These are phyloP conservation scores for Vigna mungo DNA, from an alignment of 306 rosid species.

Conservation along the genomic window DNA sequence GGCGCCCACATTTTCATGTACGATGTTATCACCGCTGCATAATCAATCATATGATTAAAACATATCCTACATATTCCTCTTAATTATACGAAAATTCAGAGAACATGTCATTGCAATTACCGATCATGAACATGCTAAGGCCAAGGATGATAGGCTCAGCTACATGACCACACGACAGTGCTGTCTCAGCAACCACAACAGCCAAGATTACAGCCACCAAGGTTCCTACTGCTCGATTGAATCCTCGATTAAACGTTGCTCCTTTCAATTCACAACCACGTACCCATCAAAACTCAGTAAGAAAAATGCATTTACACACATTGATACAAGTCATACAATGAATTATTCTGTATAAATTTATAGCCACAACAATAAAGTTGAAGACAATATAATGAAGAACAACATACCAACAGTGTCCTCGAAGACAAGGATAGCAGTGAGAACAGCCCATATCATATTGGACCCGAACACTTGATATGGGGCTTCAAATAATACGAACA, in stretches of 20 bases:
- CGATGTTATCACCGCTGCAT: constrained; percentile 65
- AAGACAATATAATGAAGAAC: too few relatives aligned
- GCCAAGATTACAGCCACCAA: constrained; percentile 75
- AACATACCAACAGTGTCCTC: constrained; percentile 82
- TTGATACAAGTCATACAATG: neutral
- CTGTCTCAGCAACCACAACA: constrained; percentile 61
- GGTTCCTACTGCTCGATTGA: constrained; percentile 75
- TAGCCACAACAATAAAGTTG: too few relatives aligned
- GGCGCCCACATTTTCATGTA: constrained; percentile 70
- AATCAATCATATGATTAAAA: neutral
- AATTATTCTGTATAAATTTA: too few relatives aligned
- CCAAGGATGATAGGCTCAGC: constrained; percentile 72
- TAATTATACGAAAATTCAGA: neutral
- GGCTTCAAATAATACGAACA: constrained; percentile 65
- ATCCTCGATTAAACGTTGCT: constrained; percentile 74
- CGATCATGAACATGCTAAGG: constrained; percentile 66
- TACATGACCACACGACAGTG: constrained; percentile 51
- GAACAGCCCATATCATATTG: constrained; percentile 78
- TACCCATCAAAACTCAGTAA: neutral
- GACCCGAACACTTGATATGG: constrained; percentile 71
- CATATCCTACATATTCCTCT: neutral
- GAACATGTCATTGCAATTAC: constrained; percentile 37
- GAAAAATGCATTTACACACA: neutral
- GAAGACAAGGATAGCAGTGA: constrained; percentile 76
- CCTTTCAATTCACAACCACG: constrained; percentile 49